Conservation (phyloP, 2,329 filamentous ascomycete species). For the Nigrospora oryzae region DNA sequence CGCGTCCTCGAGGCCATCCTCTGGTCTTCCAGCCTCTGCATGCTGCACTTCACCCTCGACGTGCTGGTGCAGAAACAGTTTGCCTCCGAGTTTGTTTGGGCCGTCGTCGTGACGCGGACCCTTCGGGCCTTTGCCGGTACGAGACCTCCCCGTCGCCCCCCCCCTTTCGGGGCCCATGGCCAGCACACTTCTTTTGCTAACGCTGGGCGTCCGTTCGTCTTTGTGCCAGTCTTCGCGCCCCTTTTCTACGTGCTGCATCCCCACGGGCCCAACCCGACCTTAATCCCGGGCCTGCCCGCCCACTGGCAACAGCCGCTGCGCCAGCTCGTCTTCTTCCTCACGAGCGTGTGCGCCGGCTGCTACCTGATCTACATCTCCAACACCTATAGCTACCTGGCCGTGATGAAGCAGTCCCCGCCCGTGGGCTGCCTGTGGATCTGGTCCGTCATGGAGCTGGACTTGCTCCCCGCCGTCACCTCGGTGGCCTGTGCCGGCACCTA, state of each 20-base stretch:
- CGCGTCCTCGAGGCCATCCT: constrained; percentile 46
- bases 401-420: constrained; percentile 89
- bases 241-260: constrained; percentile 51
- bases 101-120: constrained; percentile 42
- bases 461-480: constrained; percentile 54
- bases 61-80: constrained; percentile 75
- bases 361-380: constrained; percentile 81
- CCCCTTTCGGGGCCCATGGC: neutral
- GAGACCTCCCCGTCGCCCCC: constrained; percentile 5
- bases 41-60: constrained; percentile 71
- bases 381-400: constrained; percentile 68
- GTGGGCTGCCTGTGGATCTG: constrained; percentile 89
- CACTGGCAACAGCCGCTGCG: constrained; percentile 38
- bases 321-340: constrained; percentile 54
- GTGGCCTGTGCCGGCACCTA: constrained; percentile 35
- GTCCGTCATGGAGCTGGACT: constrained; percentile 78
- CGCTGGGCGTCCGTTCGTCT: neutral
- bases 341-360: constrained; percentile 57
- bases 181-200: neutral
- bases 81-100: constrained; percentile 56
- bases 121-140: constrained; percentile 44
- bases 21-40: constrained; percentile 55
- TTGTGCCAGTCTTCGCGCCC: constrained; percentile 38
- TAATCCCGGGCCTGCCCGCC: constrained; percentile 41
- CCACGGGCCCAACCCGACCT: constrained; percentile 35